These are phyloP conservation scores for Metarhizium anisopliae DNA, from an alignment of 2,329 filamentous ascomycete genomes.

Conservation along the genomic window DNA sequence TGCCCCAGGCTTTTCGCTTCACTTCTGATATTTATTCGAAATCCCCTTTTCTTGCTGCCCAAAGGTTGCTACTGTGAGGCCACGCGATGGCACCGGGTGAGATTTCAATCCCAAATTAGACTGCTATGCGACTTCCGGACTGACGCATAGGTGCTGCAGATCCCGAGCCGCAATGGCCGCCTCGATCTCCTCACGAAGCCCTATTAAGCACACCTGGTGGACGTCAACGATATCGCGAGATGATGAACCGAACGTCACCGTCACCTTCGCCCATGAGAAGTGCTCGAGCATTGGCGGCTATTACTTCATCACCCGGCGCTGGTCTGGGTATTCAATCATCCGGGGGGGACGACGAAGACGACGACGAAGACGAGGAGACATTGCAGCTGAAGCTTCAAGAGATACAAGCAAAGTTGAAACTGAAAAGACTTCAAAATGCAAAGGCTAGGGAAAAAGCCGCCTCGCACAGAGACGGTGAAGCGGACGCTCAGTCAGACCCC, in stretches of 20 bases:
- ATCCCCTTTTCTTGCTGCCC: not conserved
- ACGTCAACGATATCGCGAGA: conserved; percentile 62
- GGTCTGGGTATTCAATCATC: conserved; percentile 25
- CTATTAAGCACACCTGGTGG: conserved; percentile 66
- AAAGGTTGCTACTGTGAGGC: not conserved
- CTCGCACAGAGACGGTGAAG: conserved; percentile 12
- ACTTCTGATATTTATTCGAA: not conserved
- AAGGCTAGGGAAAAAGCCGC: conserved; percentile 14
- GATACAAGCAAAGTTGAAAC: conserved; percentile 76
- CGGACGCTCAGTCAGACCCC: conserved; percentile 10
- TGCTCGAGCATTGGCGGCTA: conserved; percentile 9
- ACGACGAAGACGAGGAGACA: conserved; percentile 79
- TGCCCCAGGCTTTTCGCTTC: not conserved
- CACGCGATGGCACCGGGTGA: conserved; percentile 10
- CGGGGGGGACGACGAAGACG: conserved; percentile 27
- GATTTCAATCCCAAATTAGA: not conserved
- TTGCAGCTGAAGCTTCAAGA: conserved; percentile 77
- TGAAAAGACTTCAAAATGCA: conserved; percentile 74
- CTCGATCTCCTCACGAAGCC: conserved; percentile 56
- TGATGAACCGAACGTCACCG: conserved; percentile 57
- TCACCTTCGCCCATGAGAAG: conserved; percentile 51
- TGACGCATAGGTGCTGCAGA: conserved; percentile 14
- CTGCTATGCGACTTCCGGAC: not conserved
- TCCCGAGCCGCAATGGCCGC: conserved; percentile 53
- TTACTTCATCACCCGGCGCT: conserved; percentile 10